Percentiles rank a stretch among this genome's conserved stretches.
These are phyloP conservation scores for Cryptosporidium parvum DNA, from an alignment of 169 alveolate genomes.

Conservation along the genomic window DNA sequence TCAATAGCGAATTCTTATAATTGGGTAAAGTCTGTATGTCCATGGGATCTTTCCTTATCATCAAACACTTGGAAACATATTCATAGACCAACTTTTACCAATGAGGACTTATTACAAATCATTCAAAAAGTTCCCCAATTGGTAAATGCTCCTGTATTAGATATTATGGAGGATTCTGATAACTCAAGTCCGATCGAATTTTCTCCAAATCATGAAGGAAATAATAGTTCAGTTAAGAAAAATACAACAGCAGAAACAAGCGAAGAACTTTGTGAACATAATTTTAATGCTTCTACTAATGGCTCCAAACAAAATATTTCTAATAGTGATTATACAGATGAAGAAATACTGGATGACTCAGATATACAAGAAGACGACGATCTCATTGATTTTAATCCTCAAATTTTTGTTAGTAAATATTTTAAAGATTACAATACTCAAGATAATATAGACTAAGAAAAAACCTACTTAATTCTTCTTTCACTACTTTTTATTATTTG, in stretches of 20 bases:
- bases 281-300: not conserved
- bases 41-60: constrained; percentile 78
- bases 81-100: constrained; percentile 77
- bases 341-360: constrained; percentile 55
- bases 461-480: not conserved
- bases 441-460: not conserved
- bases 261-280: not conserved
- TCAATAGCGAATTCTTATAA: constrained; percentile 75
- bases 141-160: constrained; percentile 75
- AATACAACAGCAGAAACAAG: not conserved
- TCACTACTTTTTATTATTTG: too few species aligned
- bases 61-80: constrained; percentile 77
- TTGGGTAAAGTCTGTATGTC: constrained; percentile 80
- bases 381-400: constrained; percentile 33
- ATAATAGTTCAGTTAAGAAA: not conserved
- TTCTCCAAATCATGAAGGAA: not conserved
- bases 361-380: constrained; percentile 41
- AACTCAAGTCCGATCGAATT: not conserved
- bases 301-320: not conserved
- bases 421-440: constrained; percentile 8
- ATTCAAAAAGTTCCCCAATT: constrained; percentile 76
- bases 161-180: constrained; percentile 59
- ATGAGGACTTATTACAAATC: constrained; percentile 78
- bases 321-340: constrained; percentile 69
- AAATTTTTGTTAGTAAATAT: constrained; percentile 51